Percentiles rank a stretch among this genome's conserved stretches.
phyloP scores from a whole-genome alignment of 371 early-diverging fungal genomes.

The Rhizopus stolonifer region DNA sequence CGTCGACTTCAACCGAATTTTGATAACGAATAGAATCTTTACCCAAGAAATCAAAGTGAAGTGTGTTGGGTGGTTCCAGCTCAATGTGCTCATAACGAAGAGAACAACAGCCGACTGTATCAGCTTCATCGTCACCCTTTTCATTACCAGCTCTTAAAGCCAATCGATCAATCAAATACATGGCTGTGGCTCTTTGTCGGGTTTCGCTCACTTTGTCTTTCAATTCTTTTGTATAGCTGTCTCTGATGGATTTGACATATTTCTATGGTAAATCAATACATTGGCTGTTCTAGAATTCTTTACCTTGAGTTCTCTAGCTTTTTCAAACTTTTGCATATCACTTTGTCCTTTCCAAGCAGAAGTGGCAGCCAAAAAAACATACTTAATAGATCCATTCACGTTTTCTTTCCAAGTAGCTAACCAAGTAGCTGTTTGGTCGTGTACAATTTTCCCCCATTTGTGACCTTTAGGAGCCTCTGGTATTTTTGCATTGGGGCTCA shows the following conservation, averaged over 20 bases:
- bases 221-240: conserved; percentile 74
- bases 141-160: conserved; percentile 98
- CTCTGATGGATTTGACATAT: conserved; percentile 75
- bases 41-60: conserved; percentile 96
- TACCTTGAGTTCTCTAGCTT: conserved; percentile 88
- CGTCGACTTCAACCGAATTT: conserved; percentile 82
- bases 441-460: conserved; percentile 83
- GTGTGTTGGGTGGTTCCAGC: conserved; percentile 71
- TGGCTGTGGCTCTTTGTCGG: conserved; percentile 93
- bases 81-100: conserved; percentile 90
- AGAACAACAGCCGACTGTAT: conserved; percentile 98
- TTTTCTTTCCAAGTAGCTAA: conserved; percentile 98
- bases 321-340: conserved; percentile 95
- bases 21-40: conserved; percentile 96
- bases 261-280: conserved; percentile 34
- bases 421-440: conserved; percentile 95
- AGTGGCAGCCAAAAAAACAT: conserved; percentile 91
- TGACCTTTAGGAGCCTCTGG: conserved; percentile 90
- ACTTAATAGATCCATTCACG: conserved; percentile 88
- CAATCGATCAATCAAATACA: conserved; percentile 93
- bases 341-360: conserved; percentile 95
- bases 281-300: neutral
- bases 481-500: conserved; percentile 75
- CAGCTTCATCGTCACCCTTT: conserved; percentile 96
- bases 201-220: conserved; percentile 72